Evolutionary conservation across 176 grass and related monocot species (phyloP).

Genomic region (Juncus effusus): DNA sequence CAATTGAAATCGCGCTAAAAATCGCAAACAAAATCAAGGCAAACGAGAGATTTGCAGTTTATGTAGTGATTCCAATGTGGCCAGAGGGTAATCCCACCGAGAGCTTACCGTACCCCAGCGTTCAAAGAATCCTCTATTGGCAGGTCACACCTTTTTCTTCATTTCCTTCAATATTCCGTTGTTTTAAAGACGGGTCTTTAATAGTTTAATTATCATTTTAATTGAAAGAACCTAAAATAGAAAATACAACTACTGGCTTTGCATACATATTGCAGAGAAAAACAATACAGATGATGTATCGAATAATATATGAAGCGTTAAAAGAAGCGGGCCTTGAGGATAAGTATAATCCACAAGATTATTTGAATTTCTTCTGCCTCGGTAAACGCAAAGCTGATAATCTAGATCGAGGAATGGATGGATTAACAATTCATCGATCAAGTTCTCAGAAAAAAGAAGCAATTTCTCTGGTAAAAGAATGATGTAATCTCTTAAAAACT

Average conservation of each 20-base stretch:
- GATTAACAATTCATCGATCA: neutral
- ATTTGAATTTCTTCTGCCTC: slow-evolving; percentile 48
- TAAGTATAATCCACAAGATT: slow-evolving; percentile 30
- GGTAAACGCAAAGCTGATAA: slow-evolving; percentile 32
- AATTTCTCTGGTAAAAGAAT: no score
- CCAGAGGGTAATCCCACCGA: slow-evolving; percentile 90
- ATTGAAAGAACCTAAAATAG: no score
- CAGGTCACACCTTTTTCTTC: slow-evolving; percentile 36
- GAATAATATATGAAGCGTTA: slow-evolving; percentile 31
- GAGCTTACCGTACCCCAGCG: slow-evolving; percentile 30
- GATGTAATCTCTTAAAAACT: no score
- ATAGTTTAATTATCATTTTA: no score
- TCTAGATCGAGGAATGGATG: neutral
- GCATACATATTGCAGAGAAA: neutral
- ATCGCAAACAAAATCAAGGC: slow-evolving; percentile 94
- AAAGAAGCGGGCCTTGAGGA: slow-evolving; percentile 18
- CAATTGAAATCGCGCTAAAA: slow-evolving; percentile 90
- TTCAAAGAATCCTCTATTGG: slow-evolving; percentile 83
- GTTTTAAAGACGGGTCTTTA: no score
- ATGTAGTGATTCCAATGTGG: slow-evolving; percentile 97
- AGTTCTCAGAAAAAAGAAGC: neutral
- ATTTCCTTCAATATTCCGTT: no score
- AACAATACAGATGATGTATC: slow-evolving; percentile 44
- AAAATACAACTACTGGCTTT: no score
- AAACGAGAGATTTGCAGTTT: slow-evolving; percentile 83